phyloP scores from a whole-genome alignment of 148 eudicot genomes.

The Dysphania ambrosioides region DNA sequence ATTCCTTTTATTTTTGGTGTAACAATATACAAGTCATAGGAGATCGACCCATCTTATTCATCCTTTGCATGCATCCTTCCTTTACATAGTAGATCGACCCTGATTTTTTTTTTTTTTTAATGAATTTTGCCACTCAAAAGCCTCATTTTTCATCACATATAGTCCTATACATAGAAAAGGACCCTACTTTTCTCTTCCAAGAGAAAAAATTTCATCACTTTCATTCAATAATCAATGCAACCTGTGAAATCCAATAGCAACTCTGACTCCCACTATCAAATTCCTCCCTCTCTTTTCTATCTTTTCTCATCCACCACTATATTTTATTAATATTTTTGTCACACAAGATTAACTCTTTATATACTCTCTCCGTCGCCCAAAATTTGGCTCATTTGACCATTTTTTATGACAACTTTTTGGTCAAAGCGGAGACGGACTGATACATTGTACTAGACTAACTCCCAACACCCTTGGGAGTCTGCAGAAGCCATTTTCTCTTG shows the following conservation, averaged over 20 bases:
- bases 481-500: constrained; percentile 44
- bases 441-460: constrained; percentile 21
- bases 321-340: constrained; percentile 6
- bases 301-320: constrained; percentile 16
- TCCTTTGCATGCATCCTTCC: background rate
- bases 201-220: background rate
- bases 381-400: no score
- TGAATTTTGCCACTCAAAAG: constrained; percentile 2
- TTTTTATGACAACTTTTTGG: no score
- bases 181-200: constrained; percentile 5
- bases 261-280: constrained; percentile 10
- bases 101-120: no score
- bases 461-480: constrained; percentile 70
- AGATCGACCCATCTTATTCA: constrained; percentile 10
- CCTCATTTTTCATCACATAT: constrained; percentile 18
- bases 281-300: background rate
- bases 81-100: no score
- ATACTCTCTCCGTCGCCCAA: no score
- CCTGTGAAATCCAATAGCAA: constrained; percentile 17
- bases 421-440: no score
- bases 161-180: constrained; percentile 21
- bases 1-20: background rate
- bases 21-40: background rate
- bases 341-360: constrained; percentile 21
- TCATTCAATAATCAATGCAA: constrained; percentile 21